These are phyloP conservation scores for Discostella stelligera DNA, from an alignment of 352 stramenopile genomes.

Conservation along the genomic window DNA sequence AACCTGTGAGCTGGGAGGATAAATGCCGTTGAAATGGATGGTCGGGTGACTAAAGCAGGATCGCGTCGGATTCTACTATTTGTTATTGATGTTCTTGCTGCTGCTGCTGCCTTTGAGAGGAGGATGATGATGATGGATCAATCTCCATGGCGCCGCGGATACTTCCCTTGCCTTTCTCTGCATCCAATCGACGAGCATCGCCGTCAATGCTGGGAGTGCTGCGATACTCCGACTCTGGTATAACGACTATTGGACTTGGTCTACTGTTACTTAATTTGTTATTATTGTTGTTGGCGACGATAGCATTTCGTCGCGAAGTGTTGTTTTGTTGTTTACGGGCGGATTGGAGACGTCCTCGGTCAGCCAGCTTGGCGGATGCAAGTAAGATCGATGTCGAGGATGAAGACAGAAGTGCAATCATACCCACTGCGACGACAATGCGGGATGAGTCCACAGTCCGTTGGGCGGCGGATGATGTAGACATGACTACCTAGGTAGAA, in stretches of 20 bases:
- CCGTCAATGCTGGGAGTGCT: constrained; percentile 4
- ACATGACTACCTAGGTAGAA: not conserved
- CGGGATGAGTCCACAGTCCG: not conserved
- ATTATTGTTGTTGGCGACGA: not conserved
- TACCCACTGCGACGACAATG: not conserved
- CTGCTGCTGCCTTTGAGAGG: constrained; percentile 3
- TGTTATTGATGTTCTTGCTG: not conserved
- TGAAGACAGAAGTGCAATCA: not conserved
- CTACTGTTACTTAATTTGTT: not conserved
- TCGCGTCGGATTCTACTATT: not conserved
- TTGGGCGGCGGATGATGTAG: not conserved
- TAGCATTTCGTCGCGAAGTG: not conserved
- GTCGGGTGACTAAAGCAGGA: not conserved
- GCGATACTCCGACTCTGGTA: constrained; percentile 13
- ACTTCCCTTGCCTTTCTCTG: not conserved
- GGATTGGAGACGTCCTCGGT: constrained; percentile 38
- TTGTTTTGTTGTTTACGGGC: constrained; percentile 22
- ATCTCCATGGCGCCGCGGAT: constrained; percentile 4
- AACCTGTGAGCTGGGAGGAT: constrained; percentile 48
- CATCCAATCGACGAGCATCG: constrained; percentile 5
- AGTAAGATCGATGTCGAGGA: not conserved
- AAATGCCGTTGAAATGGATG: constrained; percentile 27
- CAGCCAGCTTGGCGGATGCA: constrained; percentile 46
- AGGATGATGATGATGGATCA: constrained; percentile 4
- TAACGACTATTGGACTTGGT: constrained; percentile 21